phyloP scores from a whole-genome alignment of 331 rosid species.

The Spiraea crenata region DNA sequence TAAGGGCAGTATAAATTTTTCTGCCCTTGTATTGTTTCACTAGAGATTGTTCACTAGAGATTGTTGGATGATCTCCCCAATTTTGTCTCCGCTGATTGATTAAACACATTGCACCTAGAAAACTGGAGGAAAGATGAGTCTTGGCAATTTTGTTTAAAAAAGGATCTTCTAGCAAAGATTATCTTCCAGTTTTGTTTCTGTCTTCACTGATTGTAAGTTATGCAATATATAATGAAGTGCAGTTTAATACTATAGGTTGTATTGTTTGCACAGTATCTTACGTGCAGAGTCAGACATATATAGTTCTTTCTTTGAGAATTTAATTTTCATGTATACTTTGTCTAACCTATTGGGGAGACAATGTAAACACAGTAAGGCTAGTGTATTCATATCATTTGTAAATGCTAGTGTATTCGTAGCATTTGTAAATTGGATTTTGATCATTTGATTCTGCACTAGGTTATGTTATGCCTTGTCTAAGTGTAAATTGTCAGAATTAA shows the following conservation, averaged over 20 bases:
- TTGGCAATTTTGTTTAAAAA: not conserved
- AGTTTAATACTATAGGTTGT: not conserved
- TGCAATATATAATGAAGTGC: slow-evolving; percentile 11
- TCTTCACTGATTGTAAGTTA: not conserved
- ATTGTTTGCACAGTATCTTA: not conserved
- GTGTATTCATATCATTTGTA: not conserved
- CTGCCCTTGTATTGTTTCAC: slow-evolving; percentile 43
- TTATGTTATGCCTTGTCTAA: too few species aligned
- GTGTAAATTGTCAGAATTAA: too few species aligned
- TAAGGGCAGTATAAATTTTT: slow-evolving; percentile 49
- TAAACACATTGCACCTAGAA: not conserved
- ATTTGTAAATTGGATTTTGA: not conserved
- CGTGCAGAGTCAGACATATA: too few species aligned
- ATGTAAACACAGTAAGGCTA: not conserved
- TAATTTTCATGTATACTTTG: not conserved
- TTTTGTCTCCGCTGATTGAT: slow-evolving; percentile 4
- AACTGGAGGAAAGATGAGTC: not conserved
- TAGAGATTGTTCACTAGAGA: slow-evolving; percentile 12
- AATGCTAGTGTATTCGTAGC: not conserved
- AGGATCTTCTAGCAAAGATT: not conserved
- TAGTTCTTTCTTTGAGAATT: not conserved
- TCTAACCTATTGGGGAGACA: not conserved
- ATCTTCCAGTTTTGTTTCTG: not conserved
- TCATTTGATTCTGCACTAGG: not conserved
- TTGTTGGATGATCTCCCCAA: not conserved